phyloP scores from a whole-genome alignment of 1,284 basidiomycete species.

The Ganoderma multipileum region DNA sequence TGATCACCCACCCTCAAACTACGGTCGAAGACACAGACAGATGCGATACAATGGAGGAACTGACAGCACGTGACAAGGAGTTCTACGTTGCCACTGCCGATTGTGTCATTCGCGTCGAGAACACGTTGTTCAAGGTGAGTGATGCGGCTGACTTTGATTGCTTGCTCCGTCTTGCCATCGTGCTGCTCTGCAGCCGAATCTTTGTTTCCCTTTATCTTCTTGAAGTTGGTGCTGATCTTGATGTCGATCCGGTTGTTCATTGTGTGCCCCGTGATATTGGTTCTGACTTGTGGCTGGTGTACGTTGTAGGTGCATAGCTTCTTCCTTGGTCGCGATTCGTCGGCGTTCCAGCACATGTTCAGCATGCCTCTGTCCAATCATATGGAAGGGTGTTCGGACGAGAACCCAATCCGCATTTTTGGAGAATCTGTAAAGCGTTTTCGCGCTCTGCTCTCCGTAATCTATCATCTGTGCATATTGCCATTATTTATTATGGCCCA shows the following conservation, averaged over 20 bases:
- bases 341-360: conserved; percentile 61
- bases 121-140: conserved; percentile 54
- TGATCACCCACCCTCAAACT: background rate
- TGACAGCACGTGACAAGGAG: conserved; percentile 28
- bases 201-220: background rate
- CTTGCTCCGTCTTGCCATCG: background rate
- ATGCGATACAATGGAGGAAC: conserved; percentile 1
- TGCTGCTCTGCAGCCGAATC: conserved; percentile 6
- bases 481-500: conserved; percentile 10
- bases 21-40: background rate
- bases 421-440: conserved; percentile 57
- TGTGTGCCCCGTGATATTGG: conserved; percentile 11
- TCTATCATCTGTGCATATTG: conserved; percentile 57
- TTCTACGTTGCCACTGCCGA: conserved; percentile 49
- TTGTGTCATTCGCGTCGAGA: conserved; percentile 53
- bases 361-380: conserved; percentile 41
- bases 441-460: conserved; percentile 51
- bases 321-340: conserved; percentile 56
- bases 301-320: conserved; percentile 54
- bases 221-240: conserved; percentile 17
- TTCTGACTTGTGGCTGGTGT: conserved; percentile 10
- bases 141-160: no score
- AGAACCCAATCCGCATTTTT: conserved; percentile 52
- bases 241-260: background rate
- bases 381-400: conserved; percentile 51